Evolutionary conservation across 202 grass and related monocot genomes (phyloP).

Genomic region (Setaria viridis): DNA sequence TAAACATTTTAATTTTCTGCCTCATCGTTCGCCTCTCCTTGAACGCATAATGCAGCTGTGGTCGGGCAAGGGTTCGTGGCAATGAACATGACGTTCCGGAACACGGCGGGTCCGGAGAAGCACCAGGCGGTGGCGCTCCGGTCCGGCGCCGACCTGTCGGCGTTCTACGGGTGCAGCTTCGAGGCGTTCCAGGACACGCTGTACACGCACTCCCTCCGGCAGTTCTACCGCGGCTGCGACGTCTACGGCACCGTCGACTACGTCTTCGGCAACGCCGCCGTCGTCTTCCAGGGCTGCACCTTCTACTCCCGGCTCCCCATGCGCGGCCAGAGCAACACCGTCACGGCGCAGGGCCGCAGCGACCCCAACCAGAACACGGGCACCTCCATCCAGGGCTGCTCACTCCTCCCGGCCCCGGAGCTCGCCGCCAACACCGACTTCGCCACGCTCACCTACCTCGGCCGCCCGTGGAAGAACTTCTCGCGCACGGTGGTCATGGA

Average conservation of each 20-base stretch:
- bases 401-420: slow-evolving; percentile 50
- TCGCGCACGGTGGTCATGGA: slow-evolving; percentile 81
- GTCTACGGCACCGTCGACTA: slow-evolving; percentile 86
- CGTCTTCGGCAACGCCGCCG: slow-evolving; percentile 90
- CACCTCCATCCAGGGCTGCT: slow-evolving; percentile 71
- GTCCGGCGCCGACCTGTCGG: slow-evolving; percentile 70
- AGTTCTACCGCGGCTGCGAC: slow-evolving; percentile 91
- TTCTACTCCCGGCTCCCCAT: slow-evolving; percentile 76
- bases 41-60: slow-evolving; percentile 48
- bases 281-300: slow-evolving; percentile 82
- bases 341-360: slow-evolving; percentile 86
- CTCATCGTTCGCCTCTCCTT: no score
- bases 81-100: slow-evolving; percentile 84
- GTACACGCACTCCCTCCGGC: slow-evolving; percentile 83
- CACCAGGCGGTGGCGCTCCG: slow-evolving; percentile 87
- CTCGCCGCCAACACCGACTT: slow-evolving; percentile 44
- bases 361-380: slow-evolving; percentile 90
- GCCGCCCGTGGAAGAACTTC: slow-evolving; percentile 79
- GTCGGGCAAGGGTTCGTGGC: slow-evolving; percentile 77
- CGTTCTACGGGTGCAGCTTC: slow-evolving; percentile 82
- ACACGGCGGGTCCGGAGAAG: slow-evolving; percentile 74
- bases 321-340: slow-evolving; percentile 73
- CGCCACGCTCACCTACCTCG: slow-evolving; percentile 64
- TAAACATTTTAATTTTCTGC: no score
- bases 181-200: slow-evolving; percentile 92